Base-by-base conservation (phyloP, 2,329 filamentous ascomycete genomes). In the Phyllosticta citriasiana region DNA sequence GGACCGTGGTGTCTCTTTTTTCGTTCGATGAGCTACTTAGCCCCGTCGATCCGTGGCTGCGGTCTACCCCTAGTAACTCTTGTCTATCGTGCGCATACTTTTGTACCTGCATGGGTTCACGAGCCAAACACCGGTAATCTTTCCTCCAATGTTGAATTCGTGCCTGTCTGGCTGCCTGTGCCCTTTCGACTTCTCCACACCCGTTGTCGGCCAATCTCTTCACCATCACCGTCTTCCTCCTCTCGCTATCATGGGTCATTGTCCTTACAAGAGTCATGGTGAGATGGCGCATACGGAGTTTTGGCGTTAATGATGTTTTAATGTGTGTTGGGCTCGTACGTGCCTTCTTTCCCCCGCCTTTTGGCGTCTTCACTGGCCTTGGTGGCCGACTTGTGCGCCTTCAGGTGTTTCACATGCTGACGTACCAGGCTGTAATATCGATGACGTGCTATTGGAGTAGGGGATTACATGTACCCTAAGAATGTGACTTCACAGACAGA, bases 321-420 rank as follows among this genome's bases (percentile, higher is more conserved):
- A 61, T 61, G 54, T 27, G 55, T 8, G 19, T n/a, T 7, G 59
- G 59, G 8, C 54, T 61, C 8, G 59, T 61, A 52, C 6, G 59
- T 57, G 19, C 19, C 19, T 22, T 22, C 19, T 6, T 26, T 14
- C 25, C 24, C 9, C 6, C 4, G 3, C 9, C 4, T 14, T 8
- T 52, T 3, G n/a, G 19, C 2, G 24, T 27, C 40, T n/a, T n/a
- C 16, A 47, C 4, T 26, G 25, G 6, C 25, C 7, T 30, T n/a
- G 4, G 40, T 60, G 8, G 53, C 55, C 6, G 52, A 26, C 10
- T 26, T 14, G 1, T 16, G 24, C 25, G 3, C n/a, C 12, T n/a
- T 22, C 22, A 53, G 59, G 12, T 53, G 1, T 52, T 61, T 30
- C 57, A 57, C 47, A 61, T 50, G 14, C 19, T 61, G 9, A 54